Base-by-base conservation (phyloP, 805 yeast species). In the Lachancea sp. region DNA sequence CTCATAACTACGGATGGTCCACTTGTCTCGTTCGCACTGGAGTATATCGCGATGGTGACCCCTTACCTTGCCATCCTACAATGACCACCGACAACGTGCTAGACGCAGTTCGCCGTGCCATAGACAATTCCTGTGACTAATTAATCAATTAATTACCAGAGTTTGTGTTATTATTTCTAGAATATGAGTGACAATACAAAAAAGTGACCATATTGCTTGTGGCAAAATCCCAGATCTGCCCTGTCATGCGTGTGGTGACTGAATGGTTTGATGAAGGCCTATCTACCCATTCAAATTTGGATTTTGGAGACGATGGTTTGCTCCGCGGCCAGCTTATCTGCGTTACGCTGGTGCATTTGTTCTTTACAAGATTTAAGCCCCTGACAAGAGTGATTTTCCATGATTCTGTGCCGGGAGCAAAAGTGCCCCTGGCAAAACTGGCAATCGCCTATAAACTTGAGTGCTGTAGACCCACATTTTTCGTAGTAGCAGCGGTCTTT, bases 1-100 rank as follows among this genome's bases (percentile, higher is more conserved):
- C 96, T 5, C 80, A 83, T 51, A 67, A 68, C 36, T 79, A 80
- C 56, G 95, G 96, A 3, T 92, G 97, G 97, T 77, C 82, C 36
- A 79, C 92, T 9, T 74, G 87, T 26, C 71, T 92, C 33, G 86
- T 92, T 19, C 70, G 80, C 46, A 84, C 97, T 0, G 98, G 98
- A 1, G 97, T 92, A 4, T 92, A 77, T 58, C 68, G 70, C 45
- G 84, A 79, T 47, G 67, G 66, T 1, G 75, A 70, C 32, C 64
- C 58, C n/a, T 48, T 70, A 21, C 61, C 61, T 1, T 66, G 72
- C 13, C 56, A 59, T 36, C 83, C 84, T 8, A 70, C 77, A 3
- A 59, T 62, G 35, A 66, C 74, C 8, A 74, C 68, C 3, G 69
- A 75, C 36, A 65, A 75, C 46, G 83, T 76, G 8, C 60, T 64